A percentile compares a stretch with the other conserved stretches of the same genome.
phyloP scores from a whole-genome alignment of 2,329 filamentous ascomycete genomes.

The Hymenoscyphus fraxineus region DNA sequence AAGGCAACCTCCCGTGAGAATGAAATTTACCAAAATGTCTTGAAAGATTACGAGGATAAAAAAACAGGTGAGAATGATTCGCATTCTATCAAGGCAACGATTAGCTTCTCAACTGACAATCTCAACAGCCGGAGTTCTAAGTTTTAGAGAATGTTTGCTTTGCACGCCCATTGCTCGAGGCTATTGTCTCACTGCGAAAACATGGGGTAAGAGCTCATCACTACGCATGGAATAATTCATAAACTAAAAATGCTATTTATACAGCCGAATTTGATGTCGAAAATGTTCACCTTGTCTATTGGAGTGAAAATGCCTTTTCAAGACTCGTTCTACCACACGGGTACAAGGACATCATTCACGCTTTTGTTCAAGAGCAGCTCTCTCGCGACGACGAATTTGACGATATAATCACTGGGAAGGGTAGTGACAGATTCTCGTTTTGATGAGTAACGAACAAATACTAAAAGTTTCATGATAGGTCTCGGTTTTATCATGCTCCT shows the following conservation, averaged over 20 bases:
- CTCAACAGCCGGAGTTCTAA: conserved; percentile 7
- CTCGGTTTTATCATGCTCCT: conserved; percentile 23
- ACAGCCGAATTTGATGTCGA: conserved; percentile 27
- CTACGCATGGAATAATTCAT: background rate
- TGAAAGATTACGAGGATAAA: conserved; percentile 10
- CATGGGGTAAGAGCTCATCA: conserved; percentile 29
- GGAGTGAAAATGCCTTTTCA: conserved; percentile 44
- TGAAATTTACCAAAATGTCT: conserved; percentile 14
- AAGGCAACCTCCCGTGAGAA: conserved; percentile 16
- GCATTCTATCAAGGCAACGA: background rate
- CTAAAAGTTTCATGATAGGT: conserved; percentile 11
- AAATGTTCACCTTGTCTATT: conserved; percentile 11
- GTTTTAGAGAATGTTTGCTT: conserved; percentile 20
- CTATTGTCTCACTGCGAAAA: conserved; percentile 34
- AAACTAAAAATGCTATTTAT: conserved; percentile 7
- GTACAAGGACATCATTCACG: conserved; percentile 45
- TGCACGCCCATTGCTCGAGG: conserved; percentile 33
- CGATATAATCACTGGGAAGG: conserved; percentile 31
- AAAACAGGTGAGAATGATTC: background rate
- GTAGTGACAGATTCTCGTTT: conserved; percentile 4
- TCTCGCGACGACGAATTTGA: conserved; percentile 20
- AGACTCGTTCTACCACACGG: conserved; percentile 46
- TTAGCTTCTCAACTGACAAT: background rate
- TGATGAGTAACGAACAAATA: background rate
- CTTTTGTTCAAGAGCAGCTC: conserved; percentile 44